Conservation (phyloP, 2,329 filamentous ascomycete species). For the Fusarium scirpi region DNA sequence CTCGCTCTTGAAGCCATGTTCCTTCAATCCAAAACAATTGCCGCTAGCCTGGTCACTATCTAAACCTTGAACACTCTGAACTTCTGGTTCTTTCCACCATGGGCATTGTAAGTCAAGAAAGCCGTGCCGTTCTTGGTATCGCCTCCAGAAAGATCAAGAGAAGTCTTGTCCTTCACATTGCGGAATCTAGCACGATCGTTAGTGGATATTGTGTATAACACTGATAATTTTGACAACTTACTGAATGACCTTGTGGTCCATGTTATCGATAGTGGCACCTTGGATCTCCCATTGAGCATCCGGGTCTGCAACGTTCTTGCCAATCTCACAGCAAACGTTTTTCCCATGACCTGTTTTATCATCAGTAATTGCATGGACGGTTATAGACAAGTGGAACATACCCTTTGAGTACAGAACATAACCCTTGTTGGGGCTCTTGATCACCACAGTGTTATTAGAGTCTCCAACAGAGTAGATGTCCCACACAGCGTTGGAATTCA, state of each 20-base stretch:
- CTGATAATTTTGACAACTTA: not conserved
- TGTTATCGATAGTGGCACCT: fast-evolving
- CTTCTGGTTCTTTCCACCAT: not conserved
- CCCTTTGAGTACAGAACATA: not conserved
- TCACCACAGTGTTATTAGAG: not conserved
- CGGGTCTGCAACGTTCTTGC: not conserved
- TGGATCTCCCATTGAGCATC: not conserved
- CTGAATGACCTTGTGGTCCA: not conserved
- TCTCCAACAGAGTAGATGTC: not conserved
- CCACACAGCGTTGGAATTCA: not conserved
- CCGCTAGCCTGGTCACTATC: no score
- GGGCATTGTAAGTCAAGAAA: not conserved
- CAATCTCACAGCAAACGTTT: not conserved
- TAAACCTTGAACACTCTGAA: not conserved
- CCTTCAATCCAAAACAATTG: no score
- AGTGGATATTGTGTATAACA: not conserved
- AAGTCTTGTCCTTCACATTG: not conserved
- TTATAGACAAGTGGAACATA: not conserved
- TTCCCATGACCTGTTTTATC: not conserved
- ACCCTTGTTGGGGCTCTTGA: not conserved
- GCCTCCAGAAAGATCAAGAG: not conserved
- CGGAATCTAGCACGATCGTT: not conserved
- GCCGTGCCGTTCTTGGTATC: not conserved
- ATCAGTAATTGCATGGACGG: not conserved
- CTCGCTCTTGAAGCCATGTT: no score